Conservation (phyloP, 768 basidiomycete genomes). For the Naganishia onofrii region DNA sequence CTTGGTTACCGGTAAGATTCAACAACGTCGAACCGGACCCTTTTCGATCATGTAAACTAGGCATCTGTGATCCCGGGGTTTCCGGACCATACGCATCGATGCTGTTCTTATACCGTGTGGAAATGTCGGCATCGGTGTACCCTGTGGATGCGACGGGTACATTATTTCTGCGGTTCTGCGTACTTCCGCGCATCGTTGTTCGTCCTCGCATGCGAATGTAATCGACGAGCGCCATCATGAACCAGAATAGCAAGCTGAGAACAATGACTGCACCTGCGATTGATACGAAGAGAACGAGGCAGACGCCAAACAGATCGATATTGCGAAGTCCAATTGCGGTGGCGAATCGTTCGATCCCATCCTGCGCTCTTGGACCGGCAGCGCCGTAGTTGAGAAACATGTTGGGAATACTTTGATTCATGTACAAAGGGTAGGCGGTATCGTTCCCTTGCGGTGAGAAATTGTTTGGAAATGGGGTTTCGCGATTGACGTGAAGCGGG, state of each 20-base stretch:
- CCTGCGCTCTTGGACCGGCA: slow-evolving; percentile 54
- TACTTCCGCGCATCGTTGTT: neutral
- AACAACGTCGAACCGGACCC: slow-evolving; percentile 13
- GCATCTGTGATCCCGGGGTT: slow-evolving; percentile 23
- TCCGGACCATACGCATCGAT: slow-evolving; percentile 23
- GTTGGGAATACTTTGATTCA: slow-evolving; percentile 68
- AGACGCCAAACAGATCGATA: slow-evolving; percentile 75
- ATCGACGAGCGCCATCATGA: slow-evolving; percentile 59
- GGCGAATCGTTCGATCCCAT: slow-evolving; percentile 78
- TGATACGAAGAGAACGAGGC: slow-evolving; percentile 75
- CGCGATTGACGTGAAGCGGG: slow-evolving; percentile 54
- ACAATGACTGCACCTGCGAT: slow-evolving; percentile 71
- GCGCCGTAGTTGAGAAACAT: slow-evolving; percentile 67
- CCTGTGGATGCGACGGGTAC: neutral
- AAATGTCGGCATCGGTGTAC: slow-evolving; percentile 17
- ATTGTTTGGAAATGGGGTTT: slow-evolving; percentile 5
- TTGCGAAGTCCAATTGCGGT: slow-evolving; percentile 77
- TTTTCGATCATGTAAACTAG: slow-evolving; percentile 12
- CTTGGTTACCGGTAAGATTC: slow-evolving; percentile 1
- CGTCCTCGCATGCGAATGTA: slow-evolving; percentile 41
- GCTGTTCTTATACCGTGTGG: slow-evolving; percentile 14
- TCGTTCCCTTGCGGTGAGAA: slow-evolving; percentile 74
- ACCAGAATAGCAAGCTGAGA: slow-evolving; percentile 70
- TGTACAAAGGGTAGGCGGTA: slow-evolving; percentile 69
- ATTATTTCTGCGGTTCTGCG: neutral